Evolutionary conservation across 768 basidiomycete species (phyloP).

Genomic region (Amanita thiersii): DNA sequence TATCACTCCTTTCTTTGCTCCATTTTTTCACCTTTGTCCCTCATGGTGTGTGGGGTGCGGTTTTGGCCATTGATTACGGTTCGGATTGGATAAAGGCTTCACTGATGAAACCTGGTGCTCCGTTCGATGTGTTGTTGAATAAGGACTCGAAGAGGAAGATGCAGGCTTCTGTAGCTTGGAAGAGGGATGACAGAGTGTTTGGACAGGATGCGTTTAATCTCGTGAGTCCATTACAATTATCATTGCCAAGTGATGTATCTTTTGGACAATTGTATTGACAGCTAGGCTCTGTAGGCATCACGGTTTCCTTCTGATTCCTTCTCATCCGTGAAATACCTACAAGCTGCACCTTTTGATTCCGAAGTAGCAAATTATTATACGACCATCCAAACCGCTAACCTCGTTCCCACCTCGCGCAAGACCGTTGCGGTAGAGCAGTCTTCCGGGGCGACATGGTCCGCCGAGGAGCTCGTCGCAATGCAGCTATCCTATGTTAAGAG

Average conservation of each 20-base stretch:
- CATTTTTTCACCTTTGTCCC: constrained; percentile 22
- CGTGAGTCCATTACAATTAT: constrained; percentile 43
- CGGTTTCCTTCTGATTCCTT: constrained; percentile 88
- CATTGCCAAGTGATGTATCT: background rate
- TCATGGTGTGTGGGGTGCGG: constrained; percentile 54
- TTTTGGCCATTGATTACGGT: constrained; percentile 97
- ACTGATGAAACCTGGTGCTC: constrained; percentile 86
- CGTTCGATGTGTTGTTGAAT: constrained; percentile 94
- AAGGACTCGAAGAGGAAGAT: constrained; percentile 97
- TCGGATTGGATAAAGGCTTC: constrained; percentile 97
- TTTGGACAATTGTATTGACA: background rate
- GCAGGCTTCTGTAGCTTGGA: constrained; percentile 85
- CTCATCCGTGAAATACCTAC: constrained; percentile 76
- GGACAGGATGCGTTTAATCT: constrained; percentile 84
- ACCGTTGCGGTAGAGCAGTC: constrained; percentile 54
- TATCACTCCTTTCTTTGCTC: constrained; percentile 25
- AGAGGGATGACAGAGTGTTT: constrained; percentile 83
- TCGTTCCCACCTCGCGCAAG: constrained; percentile 46
- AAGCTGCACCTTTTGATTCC: constrained; percentile 61
- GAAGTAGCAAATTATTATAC: constrained; percentile 49
- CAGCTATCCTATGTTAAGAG: constrained; percentile 86
- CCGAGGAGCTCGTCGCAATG: constrained; percentile 92
- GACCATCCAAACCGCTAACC: constrained; percentile 45
- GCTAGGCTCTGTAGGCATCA: constrained; percentile 53
- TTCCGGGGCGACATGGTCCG: constrained; percentile 64